These are phyloP conservation scores for Vitis riparia DNA, from an alignment of 164 flowering plant genomes.

Conservation along the genomic window DNA sequence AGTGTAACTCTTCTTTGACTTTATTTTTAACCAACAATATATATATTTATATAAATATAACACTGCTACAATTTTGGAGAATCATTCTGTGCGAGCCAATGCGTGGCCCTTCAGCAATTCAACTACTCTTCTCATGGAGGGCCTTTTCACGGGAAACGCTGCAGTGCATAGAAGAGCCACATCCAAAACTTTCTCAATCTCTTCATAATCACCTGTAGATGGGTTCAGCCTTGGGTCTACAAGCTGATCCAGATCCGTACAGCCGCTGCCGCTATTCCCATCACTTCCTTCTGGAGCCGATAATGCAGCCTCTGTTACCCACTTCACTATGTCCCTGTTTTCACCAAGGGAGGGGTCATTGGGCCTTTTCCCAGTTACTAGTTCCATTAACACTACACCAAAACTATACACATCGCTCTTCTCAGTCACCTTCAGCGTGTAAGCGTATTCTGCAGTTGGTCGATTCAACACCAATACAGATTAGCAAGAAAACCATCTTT, in stretches of 20 bases:
- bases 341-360: slow-evolving; percentile 48
- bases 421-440: slow-evolving; percentile 58
- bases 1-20: no score
- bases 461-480: not conserved
- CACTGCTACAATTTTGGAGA: not conserved
- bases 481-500: not conserved
- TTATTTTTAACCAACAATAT: no score
- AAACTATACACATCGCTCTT: slow-evolving; percentile 68
- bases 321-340: slow-evolving; percentile 61
- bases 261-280: not conserved
- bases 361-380: slow-evolving; percentile 61
- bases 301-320: slow-evolving; percentile 47
- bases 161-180: slow-evolving; percentile 67
- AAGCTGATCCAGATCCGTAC: slow-evolving; percentile 25
- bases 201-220: slow-evolving; percentile 26
- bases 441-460: slow-evolving; percentile 57
- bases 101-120: slow-evolving; percentile 45
- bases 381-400: slow-evolving; percentile 58
- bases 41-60: no score
- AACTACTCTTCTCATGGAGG: slow-evolving; percentile 75
- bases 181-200: slow-evolving; percentile 54
- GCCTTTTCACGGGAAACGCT: slow-evolving; percentile 53
- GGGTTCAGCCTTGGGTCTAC: slow-evolving; percentile 49
- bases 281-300: slow-evolving; percentile 13
- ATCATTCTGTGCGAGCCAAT: slow-evolving; percentile 9